Evolutionary conservation across 2,329 filamentous ascomycete genomes (phyloP).

Genomic region (Trichoderma brevicompactum): DNA sequence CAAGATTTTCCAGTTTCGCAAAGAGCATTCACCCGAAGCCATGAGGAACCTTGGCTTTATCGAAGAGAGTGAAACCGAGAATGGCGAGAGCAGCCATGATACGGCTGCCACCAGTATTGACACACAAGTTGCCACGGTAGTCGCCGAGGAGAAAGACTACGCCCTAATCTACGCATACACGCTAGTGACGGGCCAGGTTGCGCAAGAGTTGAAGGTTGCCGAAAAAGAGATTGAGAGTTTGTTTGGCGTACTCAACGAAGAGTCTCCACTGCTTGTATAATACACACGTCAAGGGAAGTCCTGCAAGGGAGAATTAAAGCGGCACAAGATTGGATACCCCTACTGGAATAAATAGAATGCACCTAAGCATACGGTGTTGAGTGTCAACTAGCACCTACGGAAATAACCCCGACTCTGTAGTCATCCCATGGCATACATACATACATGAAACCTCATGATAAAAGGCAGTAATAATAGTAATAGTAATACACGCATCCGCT

Average conservation of each 20-base stretch:
- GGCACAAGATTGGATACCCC: conserved; percentile 15
- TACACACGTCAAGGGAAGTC: no score
- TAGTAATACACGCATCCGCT: conserved; percentile 4
- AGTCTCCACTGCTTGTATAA: conserved; percentile 30
- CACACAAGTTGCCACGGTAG: neutral
- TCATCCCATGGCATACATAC: neutral
- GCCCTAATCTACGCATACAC: conserved; percentile 91
- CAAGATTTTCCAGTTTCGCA: conserved; percentile 81
- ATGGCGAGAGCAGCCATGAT: conserved; percentile 16
- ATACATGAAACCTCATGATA: neutral
- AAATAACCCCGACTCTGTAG: neutral
- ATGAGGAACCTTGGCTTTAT: neutral
- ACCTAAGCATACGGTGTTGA: conserved; percentile 3
- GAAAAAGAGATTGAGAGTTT: conserved; percentile 61
- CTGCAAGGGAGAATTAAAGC: neutral
- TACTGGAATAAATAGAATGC: neutral
- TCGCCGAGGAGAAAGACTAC: conserved; percentile 73
- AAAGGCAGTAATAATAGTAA: neutral
- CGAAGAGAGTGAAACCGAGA: neutral
- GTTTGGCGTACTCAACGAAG: conserved; percentile 56
- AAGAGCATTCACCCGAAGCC: conserved; percentile 50
- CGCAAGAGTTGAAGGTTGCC: conserved; percentile 61
- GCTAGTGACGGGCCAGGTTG: conserved; percentile 64
- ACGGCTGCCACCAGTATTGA: neutral
- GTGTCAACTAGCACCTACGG: neutral